phyloP scores from a whole-genome alignment of 495 filamentous ascomycete species.

The Xylaria acuta region DNA sequence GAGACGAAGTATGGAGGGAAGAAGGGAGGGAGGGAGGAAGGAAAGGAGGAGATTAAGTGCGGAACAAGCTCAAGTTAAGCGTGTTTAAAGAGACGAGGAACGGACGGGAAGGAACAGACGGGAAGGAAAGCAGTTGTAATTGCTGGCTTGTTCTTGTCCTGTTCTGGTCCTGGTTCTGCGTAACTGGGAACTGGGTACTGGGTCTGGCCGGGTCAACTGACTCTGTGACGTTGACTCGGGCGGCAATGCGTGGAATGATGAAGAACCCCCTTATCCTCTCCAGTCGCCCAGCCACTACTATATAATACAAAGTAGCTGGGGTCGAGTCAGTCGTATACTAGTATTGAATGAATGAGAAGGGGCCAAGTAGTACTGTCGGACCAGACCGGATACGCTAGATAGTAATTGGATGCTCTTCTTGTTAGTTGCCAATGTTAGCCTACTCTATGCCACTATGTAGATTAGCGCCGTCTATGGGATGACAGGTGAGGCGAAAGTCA shows the following conservation, averaged over 20 bases:
- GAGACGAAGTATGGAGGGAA: not conserved
- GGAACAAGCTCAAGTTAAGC: slow-evolving; percentile 12
- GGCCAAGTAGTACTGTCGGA: slow-evolving; percentile 4
- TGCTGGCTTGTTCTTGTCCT: slow-evolving; percentile 6
- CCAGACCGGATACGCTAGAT: not conserved
- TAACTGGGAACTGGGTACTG: not conserved
- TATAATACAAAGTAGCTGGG: slow-evolving; percentile 9
- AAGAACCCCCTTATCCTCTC: slow-evolving; percentile 9
- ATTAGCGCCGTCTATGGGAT: not conserved
- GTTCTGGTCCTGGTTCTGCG: slow-evolving; percentile 15
- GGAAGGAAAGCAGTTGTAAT: not conserved
- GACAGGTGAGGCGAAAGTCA: slow-evolving; percentile 6
- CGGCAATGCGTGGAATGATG: slow-evolving; percentile 22
- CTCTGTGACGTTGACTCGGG: slow-evolving; percentile 18
- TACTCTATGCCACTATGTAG: not conserved
- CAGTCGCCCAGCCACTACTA: not conserved
- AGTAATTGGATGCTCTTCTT: not conserved
- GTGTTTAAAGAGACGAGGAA: not conserved
- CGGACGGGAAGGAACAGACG: not conserved
- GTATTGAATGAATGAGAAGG: not conserved
- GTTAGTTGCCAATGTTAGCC: not conserved
- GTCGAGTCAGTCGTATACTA: slow-evolving; percentile 12
- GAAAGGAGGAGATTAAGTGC: not conserved
- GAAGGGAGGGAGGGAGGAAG: not conserved
- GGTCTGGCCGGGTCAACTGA: slow-evolving; percentile 11